A percentile compares a stretch with the other conserved stretches of the same genome.
phyloP scores from a whole-genome alignment of 2,329 filamentous ascomycete genomes.

The Trichophyton rubrum region DNA sequence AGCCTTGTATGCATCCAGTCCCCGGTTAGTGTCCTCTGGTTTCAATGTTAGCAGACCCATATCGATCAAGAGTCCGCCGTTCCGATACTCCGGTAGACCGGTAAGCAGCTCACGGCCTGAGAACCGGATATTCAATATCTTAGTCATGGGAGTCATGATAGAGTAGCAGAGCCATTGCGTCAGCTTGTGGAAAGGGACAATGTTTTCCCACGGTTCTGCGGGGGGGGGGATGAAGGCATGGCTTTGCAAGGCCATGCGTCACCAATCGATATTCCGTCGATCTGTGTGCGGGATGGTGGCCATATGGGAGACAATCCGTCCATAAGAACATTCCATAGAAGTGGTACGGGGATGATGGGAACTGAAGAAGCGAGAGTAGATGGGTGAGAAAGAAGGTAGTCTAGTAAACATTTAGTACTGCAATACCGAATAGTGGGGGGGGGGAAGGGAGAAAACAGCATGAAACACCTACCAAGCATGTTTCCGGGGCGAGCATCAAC shows the following conservation, averaged over 20 bases:
- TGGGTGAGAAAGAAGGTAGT: slow-evolving; percentile 85
- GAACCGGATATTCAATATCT: slow-evolving; percentile 67
- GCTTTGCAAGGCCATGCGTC: slow-evolving; percentile 86
- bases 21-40: slow-evolving; percentile 54
- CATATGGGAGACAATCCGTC: slow-evolving; percentile 76
- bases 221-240: slow-evolving; percentile 57
- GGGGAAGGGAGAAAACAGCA: too few species aligned
- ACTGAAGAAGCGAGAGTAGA: slow-evolving; percentile 79
- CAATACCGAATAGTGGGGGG: slow-evolving; percentile 4
- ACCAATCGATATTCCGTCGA: slow-evolving; percentile 76
- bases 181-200: slow-evolving; percentile 85
- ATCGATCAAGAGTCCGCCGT: slow-evolving; percentile 78
- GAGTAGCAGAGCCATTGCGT: slow-evolving; percentile 94
- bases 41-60: slow-evolving; percentile 71
- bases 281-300: slow-evolving; percentile 72
- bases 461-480: slow-evolving; percentile 66
- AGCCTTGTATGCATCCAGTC: slow-evolving; percentile 55
- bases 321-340: slow-evolving; percentile 84
- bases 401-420: slow-evolving; percentile 33
- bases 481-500: slow-evolving; percentile 75
- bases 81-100: slow-evolving; percentile 81
- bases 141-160: slow-evolving; percentile 81
- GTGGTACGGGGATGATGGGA: slow-evolving; percentile 73
- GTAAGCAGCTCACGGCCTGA: slow-evolving; percentile 71
- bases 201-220: slow-evolving; percentile 61